Percentiles rank a stretch among this genome's conserved stretches.
Evolutionary conservation across 192 early-diverging fungal species (phyloP).

Genomic region (Coemansia sp.): DNA sequence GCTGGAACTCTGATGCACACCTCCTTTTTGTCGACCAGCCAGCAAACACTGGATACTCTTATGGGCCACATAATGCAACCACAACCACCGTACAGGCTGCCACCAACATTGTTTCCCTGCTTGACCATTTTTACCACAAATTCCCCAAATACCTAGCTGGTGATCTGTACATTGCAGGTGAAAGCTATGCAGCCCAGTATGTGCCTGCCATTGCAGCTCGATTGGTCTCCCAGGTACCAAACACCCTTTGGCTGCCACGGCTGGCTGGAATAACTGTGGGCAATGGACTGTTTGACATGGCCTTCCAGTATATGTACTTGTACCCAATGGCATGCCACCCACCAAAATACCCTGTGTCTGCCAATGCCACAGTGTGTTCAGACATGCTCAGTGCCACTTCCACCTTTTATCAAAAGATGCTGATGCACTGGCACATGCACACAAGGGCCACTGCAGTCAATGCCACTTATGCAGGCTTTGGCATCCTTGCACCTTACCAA

Average conservation of each 20-base stretch:
- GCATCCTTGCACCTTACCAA: conserved; percentile 75
- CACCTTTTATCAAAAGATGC: conserved; percentile 9
- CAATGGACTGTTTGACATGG: conserved; percentile 86
- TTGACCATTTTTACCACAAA: conserved; percentile 79
- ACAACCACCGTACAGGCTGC: conserved; percentile 71
- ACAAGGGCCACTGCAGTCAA: conserved; percentile 14
- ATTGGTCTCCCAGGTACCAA: background rate
- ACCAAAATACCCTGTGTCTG: conserved; percentile 65
- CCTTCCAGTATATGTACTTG: conserved; percentile 82
- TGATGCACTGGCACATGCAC: background rate
- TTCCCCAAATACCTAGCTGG: conserved; percentile 74
- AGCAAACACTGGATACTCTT: conserved; percentile 85
- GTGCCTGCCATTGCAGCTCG: conserved; percentile 82
- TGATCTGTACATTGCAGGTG: conserved; percentile 86
- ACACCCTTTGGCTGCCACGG: conserved; percentile 48
- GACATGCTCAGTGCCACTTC: conserved; percentile 59
- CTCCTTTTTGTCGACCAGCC: conserved; percentile 84
- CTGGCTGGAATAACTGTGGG: conserved; percentile 79
- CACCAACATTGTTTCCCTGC: conserved; percentile 78
- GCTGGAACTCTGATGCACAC: conserved; percentile 89
- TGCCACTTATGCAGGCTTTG: conserved; percentile 73
- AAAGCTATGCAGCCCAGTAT: conserved; percentile 88
- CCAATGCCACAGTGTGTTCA: conserved; percentile 65
- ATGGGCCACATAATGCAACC: conserved; percentile 61
- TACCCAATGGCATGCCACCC: conserved; percentile 69